Base-by-base conservation (phyloP, 208 protist genomes). In the Acanthamoeba royreba region DNA sequence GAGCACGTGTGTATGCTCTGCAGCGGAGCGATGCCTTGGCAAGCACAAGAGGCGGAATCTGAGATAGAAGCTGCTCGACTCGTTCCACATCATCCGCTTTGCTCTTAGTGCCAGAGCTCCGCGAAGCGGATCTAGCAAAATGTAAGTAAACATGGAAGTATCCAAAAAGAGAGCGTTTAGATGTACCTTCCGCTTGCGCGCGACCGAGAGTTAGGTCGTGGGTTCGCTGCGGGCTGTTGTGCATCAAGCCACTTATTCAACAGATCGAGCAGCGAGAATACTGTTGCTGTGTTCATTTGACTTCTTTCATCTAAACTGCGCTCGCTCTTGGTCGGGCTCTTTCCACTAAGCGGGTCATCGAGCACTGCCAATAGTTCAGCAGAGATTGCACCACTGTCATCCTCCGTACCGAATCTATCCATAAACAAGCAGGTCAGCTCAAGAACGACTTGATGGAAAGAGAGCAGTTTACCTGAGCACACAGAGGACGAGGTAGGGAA, bases 401-500 rank as follows among this genome's bases (percentile, higher is more conserved):
- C 74, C 22, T 85, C 74, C 8, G 28, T n/a, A 45, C 74, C 74
- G 22, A 55, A 69, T 4, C 58, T 69, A 13, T 40, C 4, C 2
- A 69, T 35, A 35, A 1, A 1, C 9, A 35, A 15, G 0, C 19
- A n/a, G n/a, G n/a, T n/a, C n/a, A 72, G 28, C 28, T 11, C 4
- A 33, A 35, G 13, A 7, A 7, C 61, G 25, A 25, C 28, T 42
- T 40, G 28, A 11, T 0, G 22, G 33, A 35, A 42, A 4, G 55
- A 33, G 19, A 13, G 61, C 9, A 15, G 31, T 3, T 28, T 74
- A 85, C 4, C 79, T 46, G 42, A 96, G 63, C 0, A 96, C 74
- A 72, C 93, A 95, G 15, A 94, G 46, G 7, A 96, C 87, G 4
- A 96, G n/a, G 11, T 92, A 91, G 5, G 95, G 95, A 2, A 96